phyloP scores from a whole-genome alignment of 2,329 filamentous ascomycete species.

The Botrytis pseudocinerea region DNA sequence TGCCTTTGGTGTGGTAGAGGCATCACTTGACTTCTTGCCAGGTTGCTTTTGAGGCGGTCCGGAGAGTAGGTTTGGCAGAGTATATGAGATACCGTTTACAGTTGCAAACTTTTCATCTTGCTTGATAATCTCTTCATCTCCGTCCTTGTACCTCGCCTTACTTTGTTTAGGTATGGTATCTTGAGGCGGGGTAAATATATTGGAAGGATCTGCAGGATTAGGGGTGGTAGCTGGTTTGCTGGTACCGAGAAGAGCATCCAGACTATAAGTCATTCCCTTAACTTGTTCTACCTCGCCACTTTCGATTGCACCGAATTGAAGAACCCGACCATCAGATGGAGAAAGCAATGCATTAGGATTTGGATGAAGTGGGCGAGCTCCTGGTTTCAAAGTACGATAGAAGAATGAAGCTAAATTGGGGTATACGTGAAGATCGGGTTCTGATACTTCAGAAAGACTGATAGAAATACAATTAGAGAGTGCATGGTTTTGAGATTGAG shows the following conservation, averaged over 20 bases:
- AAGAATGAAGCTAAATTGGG: constrained; percentile 96
- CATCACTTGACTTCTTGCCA: constrained; percentile 61
- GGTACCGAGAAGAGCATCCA: constrained; percentile 86
- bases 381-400: constrained; percentile 91
- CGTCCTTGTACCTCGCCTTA: constrained; percentile 35
- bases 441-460: constrained; percentile 79
- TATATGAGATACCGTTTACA: constrained; percentile 95
- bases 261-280: constrained; percentile 96
- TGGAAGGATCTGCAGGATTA: constrained; percentile 44
- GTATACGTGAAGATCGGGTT: constrained; percentile 85
- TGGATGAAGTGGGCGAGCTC: constrained; percentile 79
- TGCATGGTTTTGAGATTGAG: not conserved
- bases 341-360: constrained; percentile 79
- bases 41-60: constrained; percentile 54
- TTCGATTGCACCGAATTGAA: constrained; percentile 91
- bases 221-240: constrained; percentile 49
- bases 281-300: constrained; percentile 96
- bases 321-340: constrained; percentile 84
- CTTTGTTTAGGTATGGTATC: constrained; percentile 29
- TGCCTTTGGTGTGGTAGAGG: constrained; percentile 66
- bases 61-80: constrained; percentile 81
- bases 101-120: constrained; percentile 90
- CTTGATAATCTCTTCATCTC: constrained; percentile 65
- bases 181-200: constrained; percentile 46
- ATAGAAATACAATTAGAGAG: constrained; percentile 28